A percentile compares a stretch with the other conserved stretches of the same genome.
Evolutionary conservation across 2,329 filamentous ascomycete genomes (phyloP).

Genomic region (Cercospora sp.): DNA sequence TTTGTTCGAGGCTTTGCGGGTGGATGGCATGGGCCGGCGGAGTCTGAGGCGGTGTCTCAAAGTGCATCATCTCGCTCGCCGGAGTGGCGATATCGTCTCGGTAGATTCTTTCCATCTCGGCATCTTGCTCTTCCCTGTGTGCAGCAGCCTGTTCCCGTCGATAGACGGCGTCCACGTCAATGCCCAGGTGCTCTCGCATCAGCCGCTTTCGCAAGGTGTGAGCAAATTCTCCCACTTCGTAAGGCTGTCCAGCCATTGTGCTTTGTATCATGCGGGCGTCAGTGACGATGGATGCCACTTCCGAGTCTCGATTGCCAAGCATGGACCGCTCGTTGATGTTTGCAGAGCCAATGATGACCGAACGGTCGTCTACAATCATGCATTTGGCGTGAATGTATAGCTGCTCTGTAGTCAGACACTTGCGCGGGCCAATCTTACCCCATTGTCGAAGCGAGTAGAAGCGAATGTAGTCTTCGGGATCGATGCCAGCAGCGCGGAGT

Average conservation of each 20-base stretch:
- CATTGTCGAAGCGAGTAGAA: slow-evolving; percentile 92
- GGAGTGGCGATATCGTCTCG: slow-evolving; percentile 26
- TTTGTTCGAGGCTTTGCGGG: slow-evolving; percentile 31
- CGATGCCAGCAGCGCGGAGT: slow-evolving; percentile 74
- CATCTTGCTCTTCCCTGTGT: slow-evolving; percentile 58
- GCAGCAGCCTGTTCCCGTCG: slow-evolving; percentile 36
- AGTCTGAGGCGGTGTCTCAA: slow-evolving; percentile 40
- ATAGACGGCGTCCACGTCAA: slow-evolving; percentile 84
- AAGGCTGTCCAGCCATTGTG: slow-evolving; percentile 85
- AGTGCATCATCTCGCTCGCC: slow-evolving; percentile 2
- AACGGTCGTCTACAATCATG: slow-evolving; percentile 91
- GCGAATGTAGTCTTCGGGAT: slow-evolving; percentile 91
- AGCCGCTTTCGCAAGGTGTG: slow-evolving; percentile 89
- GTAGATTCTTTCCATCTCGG: slow-evolving; percentile 51
- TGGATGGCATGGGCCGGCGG: slow-evolving; percentile 32
- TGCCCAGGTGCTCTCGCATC: slow-evolving; percentile 95
- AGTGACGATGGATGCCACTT: slow-evolving; percentile 84
- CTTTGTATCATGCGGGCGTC: slow-evolving; percentile 93
- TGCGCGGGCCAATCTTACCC: slow-evolving; percentile 83
- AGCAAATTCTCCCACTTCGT: slow-evolving; percentile 86
- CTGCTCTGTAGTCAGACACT: slow-evolving; percentile 87
- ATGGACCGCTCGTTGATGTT: slow-evolving; percentile 99
- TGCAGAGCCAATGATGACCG: slow-evolving; percentile 91
- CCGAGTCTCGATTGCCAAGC: slow-evolving; percentile 87
- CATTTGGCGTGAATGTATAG: slow-evolving; percentile 97